phyloP scores from a whole-genome alignment of 371 early-diverging fungal genomes.

The Nematocida parisii region DNA sequence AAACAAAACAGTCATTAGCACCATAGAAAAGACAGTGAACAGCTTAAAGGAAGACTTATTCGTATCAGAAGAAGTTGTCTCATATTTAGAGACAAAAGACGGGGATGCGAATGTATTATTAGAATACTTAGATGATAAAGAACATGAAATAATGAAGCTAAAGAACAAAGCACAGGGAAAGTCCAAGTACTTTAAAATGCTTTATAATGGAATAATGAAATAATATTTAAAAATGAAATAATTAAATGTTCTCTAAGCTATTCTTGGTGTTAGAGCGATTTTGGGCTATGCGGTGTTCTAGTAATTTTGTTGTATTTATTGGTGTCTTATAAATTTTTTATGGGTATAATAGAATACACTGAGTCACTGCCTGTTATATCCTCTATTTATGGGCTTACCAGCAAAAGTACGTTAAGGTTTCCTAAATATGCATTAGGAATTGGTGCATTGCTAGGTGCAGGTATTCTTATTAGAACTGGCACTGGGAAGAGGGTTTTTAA shows the following conservation, averaged over 20 bases:
- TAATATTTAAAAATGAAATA: too few relatives aligned
- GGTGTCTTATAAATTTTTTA: slow-evolving; percentile 40
- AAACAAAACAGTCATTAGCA: slow-evolving; percentile 26
- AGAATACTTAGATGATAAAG: slow-evolving; percentile 41
- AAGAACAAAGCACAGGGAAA: slow-evolving; percentile 27
- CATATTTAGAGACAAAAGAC: slow-evolving; percentile 3
- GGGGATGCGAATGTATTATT: neutral
- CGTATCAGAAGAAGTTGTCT: slow-evolving; percentile 26
- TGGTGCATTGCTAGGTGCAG: neutral
- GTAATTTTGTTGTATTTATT: neutral
- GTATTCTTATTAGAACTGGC: neutral
- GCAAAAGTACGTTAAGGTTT: neutral
- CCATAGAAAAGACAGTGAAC: slow-evolving; percentile 27
- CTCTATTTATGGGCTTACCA: neutral
- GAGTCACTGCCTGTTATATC: slow-evolving; percentile 17
- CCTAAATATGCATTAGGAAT: slow-evolving; percentile 8
- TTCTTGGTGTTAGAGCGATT: too few relatives aligned
- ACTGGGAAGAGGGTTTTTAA: slow-evolving; percentile 11
- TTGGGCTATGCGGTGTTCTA: too few relatives aligned
- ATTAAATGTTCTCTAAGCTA: too few relatives aligned
- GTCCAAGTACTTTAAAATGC: slow-evolving; percentile 45
- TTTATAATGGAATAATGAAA: slow-evolving; percentile 29
- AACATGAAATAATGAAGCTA: slow-evolving; percentile 17
- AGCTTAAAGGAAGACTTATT: slow-evolving; percentile 3
- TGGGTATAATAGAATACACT: slow-evolving; percentile 19